Evolutionary conservation across 129 eudicot genomes (phyloP).

Genomic region (Helichrysum umbraculigerum): DNA sequence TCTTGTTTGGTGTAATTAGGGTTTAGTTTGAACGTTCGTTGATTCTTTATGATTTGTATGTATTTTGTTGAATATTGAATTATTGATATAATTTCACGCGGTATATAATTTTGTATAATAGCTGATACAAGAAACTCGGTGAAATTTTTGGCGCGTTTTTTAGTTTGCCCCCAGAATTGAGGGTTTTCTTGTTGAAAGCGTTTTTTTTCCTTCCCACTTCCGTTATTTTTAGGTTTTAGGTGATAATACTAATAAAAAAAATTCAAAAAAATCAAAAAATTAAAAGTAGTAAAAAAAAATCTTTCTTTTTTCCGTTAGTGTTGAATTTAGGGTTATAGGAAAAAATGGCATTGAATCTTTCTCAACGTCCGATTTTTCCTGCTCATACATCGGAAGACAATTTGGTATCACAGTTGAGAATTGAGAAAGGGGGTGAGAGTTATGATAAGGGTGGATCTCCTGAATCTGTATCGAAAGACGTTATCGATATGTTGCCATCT

Average conservation of each 20-base stretch:
- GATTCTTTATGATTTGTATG: constrained; percentile 39
- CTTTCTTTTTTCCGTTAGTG: background rate
- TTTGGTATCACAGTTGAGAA: constrained; percentile 56
- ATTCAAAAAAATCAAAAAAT: background rate
- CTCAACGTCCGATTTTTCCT: constrained; percentile 65
- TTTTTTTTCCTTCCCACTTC: background rate
- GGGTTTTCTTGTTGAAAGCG: constrained; percentile 52
- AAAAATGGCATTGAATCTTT: constrained; percentile 77
- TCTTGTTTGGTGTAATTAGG: constrained; percentile 21
- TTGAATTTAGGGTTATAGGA: constrained; percentile 32
- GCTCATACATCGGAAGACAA: constrained; percentile 56
- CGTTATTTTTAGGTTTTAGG: constrained; percentile 19
- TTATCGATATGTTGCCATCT: constrained; percentile 70
- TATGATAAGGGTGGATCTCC: constrained; percentile 41
- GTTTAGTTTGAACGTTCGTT: constrained; percentile 29
- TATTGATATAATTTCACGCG: background rate
- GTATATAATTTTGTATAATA: constrained; percentile 16
- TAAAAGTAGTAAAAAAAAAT: background rate
- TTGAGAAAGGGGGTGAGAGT: constrained; percentile 59
- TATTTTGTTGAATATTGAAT: background rate
- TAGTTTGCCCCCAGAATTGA: constrained; percentile 63
- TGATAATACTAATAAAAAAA: constrained; percentile 3
- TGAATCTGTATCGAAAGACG: constrained; percentile 53
- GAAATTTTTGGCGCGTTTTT: constrained; percentile 73
- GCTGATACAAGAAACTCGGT: constrained; percentile 43